These are phyloP conservation scores for Wickerhamiella occidentalis DNA, from an alignment of 805 yeast species.

Conservation along the genomic window DNA sequence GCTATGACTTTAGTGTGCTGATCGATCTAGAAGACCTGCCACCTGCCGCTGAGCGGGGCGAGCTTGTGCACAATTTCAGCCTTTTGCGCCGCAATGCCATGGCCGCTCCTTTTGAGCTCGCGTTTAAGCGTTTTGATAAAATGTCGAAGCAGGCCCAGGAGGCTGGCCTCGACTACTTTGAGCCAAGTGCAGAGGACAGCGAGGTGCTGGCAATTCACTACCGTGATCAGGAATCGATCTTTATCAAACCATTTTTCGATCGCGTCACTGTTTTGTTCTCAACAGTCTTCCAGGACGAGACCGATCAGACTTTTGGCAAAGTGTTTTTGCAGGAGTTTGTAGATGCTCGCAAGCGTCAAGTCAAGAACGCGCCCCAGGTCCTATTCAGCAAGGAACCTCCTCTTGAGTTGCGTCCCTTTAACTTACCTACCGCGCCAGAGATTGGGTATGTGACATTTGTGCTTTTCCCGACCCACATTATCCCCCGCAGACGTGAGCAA, in stretches of 20 bases:
- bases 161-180: slow-evolving; percentile 30
- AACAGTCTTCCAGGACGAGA: slow-evolving; percentile 89
- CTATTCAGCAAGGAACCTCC: slow-evolving; percentile 89
- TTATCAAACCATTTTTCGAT: slow-evolving; percentile 82
- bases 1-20: slow-evolving; percentile 68
- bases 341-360: slow-evolving; percentile 88
- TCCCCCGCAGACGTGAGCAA: slow-evolving; percentile 64
- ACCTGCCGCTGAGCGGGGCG: slow-evolving; percentile 36
- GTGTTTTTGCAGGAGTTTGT: slow-evolving; percentile 55
- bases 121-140: slow-evolving; percentile 66
- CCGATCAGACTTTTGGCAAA: slow-evolving; percentile 51
- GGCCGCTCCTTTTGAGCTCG: slow-evolving; percentile 86
- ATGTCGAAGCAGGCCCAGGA: slow-evolving; percentile 37
- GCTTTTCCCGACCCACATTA: slow-evolving; percentile 41
- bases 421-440: slow-evolving; percentile 28
- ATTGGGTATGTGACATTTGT: slow-evolving; percentile 50
- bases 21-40: slow-evolving; percentile 43
- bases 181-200: slow-evolving; percentile 36
- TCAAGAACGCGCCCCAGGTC: slow-evolving; percentile 97
- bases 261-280: slow-evolving; percentile 95
- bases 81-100: slow-evolving; percentile 72
- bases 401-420: slow-evolving; percentile 50
- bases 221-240: slow-evolving; percentile 88
- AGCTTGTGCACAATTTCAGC: slow-evolving; percentile 52
- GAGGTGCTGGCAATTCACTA: slow-evolving; percentile 62